Percentiles rank a stretch among this genome's conserved stretches.
phyloP scores from a whole-genome alignment of 2,329 filamentous ascomycete genomes.

The Diaporthe velutina region DNA sequence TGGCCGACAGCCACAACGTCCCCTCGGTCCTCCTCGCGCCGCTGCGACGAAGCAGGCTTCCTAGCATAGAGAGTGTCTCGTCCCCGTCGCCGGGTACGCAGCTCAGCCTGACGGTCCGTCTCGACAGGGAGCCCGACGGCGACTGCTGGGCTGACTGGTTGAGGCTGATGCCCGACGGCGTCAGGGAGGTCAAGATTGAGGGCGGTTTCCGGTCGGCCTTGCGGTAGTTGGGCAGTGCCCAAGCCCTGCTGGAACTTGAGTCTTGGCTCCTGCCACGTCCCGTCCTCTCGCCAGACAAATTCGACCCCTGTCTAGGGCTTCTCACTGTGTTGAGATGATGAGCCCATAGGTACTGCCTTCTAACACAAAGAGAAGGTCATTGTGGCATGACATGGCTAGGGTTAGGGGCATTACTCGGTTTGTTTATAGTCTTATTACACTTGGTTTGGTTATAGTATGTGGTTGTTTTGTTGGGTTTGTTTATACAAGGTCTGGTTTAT shows the following conservation, averaged over 20 bases:
- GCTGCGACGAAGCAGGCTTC: slow-evolving; percentile 52
- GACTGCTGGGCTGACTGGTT: slow-evolving; percentile 71
- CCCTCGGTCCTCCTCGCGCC: slow-evolving; percentile 70
- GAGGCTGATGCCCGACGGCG: slow-evolving; percentile 68
- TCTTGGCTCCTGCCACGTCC: too few relatives aligned
- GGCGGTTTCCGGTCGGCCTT: slow-evolving; percentile 53
- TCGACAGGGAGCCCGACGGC: slow-evolving; percentile 65
- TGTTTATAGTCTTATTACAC: neutral
- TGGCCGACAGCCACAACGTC: slow-evolving; percentile 64
- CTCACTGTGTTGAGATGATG: neutral
- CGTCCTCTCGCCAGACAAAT: neutral
- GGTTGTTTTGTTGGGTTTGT: neutral
- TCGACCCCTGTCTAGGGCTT: neutral
- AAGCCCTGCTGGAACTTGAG: too few relatives aligned
- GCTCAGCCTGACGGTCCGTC: slow-evolving; percentile 63
- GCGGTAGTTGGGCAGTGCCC: too few relatives aligned
- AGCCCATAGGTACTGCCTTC: too few relatives aligned
- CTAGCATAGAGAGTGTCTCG: slow-evolving; percentile 35
- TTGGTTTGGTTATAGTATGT: neutral
- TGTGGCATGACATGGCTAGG: neutral
- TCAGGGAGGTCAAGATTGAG: slow-evolving; percentile 68
- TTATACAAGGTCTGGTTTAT: neutral
- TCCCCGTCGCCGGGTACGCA: slow-evolving; percentile 51
- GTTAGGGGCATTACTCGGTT: neutral
- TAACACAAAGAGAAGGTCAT: neutral